Evolutionary conservation across 306 rosid species (phyloP), one percentile per base, ranked within the genome.

Genomic region (Macrotyloma uniflorum): DNA sequence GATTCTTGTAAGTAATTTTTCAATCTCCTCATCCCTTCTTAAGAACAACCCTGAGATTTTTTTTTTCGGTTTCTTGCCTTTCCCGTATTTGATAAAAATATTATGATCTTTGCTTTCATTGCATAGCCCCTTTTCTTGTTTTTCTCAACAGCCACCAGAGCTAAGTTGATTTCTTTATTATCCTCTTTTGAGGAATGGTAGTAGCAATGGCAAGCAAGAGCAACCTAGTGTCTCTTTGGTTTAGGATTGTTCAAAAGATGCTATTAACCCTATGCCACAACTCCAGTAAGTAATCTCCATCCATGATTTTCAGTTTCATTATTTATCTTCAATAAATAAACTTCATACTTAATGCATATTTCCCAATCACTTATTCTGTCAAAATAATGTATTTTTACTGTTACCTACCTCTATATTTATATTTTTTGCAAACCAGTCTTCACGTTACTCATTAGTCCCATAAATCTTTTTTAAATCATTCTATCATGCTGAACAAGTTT

Each of bases 1-100:
- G 63, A 86, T 90, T 73, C 91, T 82, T 7, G 90, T 84, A 67
- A 81, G 76, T 40, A 49, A 46, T 54, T 32, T 36, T 47, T 51
- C 33, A 33, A 35, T 42, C 51, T 57, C 14, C 0, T 70, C 15
- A 28, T 6, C 11, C 28, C 19, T 46, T 67, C 47, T 55, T 47
- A 4, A 32, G 1, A 74, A 47, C 33, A 20, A 24, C 67, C 15
- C 51, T 20, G 45, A 42, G 18, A 74, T 51, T 77, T 75, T 9
- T 6, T 68, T 8, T 49, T 42, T 30, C 5, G 0, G 22, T 61
- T 61, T 30, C 13, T 45, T 77, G 75, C 6, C 4, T 45, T n/a
- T 61, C 22, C 5, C 10, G 70, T 67, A 43, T 5, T 28, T 4
- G 0, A 30, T 47, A 24, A 24, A 36, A 66, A 30, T 67, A n/a